Evolutionary conservation across 2,329 filamentous ascomycete species (phyloP).

Genomic region (Geoglossum cookeanum): DNA sequence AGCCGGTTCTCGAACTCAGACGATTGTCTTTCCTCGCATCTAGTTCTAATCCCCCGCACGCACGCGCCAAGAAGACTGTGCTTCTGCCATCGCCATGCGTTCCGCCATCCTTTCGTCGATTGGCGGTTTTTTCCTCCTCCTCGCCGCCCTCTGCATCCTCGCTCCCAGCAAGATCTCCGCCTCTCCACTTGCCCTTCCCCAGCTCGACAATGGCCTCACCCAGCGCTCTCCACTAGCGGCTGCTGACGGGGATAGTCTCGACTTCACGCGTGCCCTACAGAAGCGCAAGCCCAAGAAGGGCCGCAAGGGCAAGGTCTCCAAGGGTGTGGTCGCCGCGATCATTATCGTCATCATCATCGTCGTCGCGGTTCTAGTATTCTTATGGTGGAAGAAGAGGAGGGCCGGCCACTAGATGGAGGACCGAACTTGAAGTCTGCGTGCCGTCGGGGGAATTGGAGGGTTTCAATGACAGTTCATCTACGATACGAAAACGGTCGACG

Average conservation of each 20-base stretch:
- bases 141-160: slow-evolving; percentile 23
- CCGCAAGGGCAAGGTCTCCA: neutral
- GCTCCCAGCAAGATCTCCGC: slow-evolving; percentile 38
- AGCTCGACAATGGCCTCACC: neutral
- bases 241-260: neutral
- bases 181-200: slow-evolving; percentile 35
- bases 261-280: neutral
- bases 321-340: neutral
- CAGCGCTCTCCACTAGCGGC: neutral
- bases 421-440: neutral
- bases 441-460: too few species aligned
- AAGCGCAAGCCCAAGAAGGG: neutral
- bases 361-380: neutral
- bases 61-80: neutral
- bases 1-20: too few species aligned
- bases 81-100: neutral
- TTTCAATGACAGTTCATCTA: neutral
- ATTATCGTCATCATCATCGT: neutral
- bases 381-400: neutral
- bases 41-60: neutral
- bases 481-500: neutral
- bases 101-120: slow-evolving; percentile 5
- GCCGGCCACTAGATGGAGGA: neutral
- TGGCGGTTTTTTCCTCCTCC: slow-evolving; percentile 22
- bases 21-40: too few species aligned